Base-by-base conservation (phyloP, 768 basidiomycete genomes). In the Boletus patriciae region DNA sequence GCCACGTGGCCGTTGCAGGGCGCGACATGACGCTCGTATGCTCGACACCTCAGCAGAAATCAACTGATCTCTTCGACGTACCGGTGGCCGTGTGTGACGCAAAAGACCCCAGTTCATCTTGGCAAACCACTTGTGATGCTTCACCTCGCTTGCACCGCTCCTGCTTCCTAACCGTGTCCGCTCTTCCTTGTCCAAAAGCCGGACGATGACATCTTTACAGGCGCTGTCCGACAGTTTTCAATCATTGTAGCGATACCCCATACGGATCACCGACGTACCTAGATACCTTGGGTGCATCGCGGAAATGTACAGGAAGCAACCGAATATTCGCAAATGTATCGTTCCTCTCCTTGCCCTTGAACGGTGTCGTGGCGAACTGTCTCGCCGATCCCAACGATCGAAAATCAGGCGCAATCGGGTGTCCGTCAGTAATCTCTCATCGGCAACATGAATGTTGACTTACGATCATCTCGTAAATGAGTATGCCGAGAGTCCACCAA, bases 401-500 rank as follows among this genome's bases (percentile, higher is more conserved):
- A 62, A 65, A 66, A 69, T 70, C 46, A 38, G 37, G 21, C 55
- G 61, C 73, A 66, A 69, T 70, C 46, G 41, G 37, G 21, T 54
- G 62, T 74, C 70, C 76, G 68, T 74, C 64, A 73, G 63, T 65
- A 54, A 59, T 68, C 58, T 49, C 58, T 54, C 62, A 63, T 66
- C 33, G 31, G 18, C 37, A 36, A 44, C 52, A 33, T 61, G 64
- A 70, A 70, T 64, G 63, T 71, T 51, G 68, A 74, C 92, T 82
- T 81, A 94, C 92, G 74, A 95, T 94, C 93, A 97, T 97, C 78
- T 99, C 97, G 78, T 94, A 97, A 66, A 98, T 92, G 67, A 99
- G 84, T 67, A 98, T 98, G 38, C 97, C 97, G 48, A 98, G 78
- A 33, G 97, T 98, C 97, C 93, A 95, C 96, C 96, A 99, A 76